Evolutionary conservation across 371 early-diverging fungal species (phyloP).

Genomic region (Syncephalis fuscata): DNA sequence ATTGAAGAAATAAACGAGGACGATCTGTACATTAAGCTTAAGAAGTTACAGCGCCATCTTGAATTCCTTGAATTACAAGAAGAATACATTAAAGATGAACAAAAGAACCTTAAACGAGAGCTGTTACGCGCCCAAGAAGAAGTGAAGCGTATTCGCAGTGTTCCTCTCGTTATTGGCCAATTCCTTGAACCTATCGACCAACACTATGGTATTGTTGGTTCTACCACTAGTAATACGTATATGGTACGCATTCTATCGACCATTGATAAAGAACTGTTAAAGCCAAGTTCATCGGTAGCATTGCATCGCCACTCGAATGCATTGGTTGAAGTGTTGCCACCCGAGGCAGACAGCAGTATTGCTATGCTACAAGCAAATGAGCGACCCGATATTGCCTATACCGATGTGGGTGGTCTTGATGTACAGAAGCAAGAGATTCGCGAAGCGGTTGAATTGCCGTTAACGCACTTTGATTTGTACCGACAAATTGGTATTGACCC

Average conservation of each 20-base stretch:
- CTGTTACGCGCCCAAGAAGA: constrained; percentile 93
- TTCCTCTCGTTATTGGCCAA: constrained; percentile 98
- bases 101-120: constrained; percentile 94
- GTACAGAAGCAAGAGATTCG: constrained; percentile 99
- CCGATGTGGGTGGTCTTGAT: constrained; percentile 98
- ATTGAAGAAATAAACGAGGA: constrained; percentile 42
- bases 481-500: constrained; percentile 99
- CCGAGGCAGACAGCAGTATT: constrained; percentile 95
- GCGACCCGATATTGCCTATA: constrained; percentile 91
- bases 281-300: constrained; percentile 95
- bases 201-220: constrained; percentile 95
- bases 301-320: constrained; percentile 98
- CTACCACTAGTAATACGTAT: constrained; percentile 92
- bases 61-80: constrained; percentile 96
- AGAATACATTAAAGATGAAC: constrained; percentile 98
- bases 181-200: constrained; percentile 98
- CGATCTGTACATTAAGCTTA: constrained; percentile 84
- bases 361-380: constrained; percentile 91
- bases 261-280: constrained; percentile 95
- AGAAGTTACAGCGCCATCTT: constrained; percentile 88
- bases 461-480: constrained; percentile 98
- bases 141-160: constrained; percentile 97
- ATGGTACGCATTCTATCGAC: constrained; percentile 96
- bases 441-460: constrained; percentile 98
- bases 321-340: constrained; percentile 90